phyloP scores from a whole-genome alignment of 257 asterid species.

The Jacaranda copaia region DNA sequence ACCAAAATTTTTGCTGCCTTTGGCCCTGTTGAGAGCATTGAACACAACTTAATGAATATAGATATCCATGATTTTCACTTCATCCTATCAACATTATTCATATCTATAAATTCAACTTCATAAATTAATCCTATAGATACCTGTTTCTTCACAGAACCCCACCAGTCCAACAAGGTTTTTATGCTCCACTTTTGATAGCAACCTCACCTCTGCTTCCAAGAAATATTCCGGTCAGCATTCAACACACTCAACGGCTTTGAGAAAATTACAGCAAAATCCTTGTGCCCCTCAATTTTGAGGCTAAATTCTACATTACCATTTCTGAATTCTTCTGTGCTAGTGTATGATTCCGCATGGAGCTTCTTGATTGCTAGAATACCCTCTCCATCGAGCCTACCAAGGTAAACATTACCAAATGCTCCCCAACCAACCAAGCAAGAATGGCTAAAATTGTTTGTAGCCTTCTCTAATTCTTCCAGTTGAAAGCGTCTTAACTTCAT shows the following conservation, averaged over 20 bases:
- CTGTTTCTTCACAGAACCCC: slow-evolving; percentile 76
- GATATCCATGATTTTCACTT: not conserved
- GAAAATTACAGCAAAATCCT: not conserved
- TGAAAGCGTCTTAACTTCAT: slow-evolving; percentile 52
- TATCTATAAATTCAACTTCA: not conserved
- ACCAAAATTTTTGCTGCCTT: slow-evolving; percentile 65
- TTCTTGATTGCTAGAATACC: slow-evolving; percentile 70
- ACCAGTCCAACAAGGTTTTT: slow-evolving; percentile 67
- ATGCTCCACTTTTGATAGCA: slow-evolving; percentile 77
- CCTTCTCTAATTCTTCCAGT: slow-evolving; percentile 64
- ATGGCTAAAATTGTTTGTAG: slow-evolving; percentile 72
- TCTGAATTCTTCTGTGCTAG: slow-evolving; percentile 69
- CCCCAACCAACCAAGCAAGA: slow-evolving; percentile 67
- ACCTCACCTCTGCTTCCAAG: slow-evolving; percentile 60
- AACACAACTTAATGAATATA: not conserved
- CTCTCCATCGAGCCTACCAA: slow-evolving; percentile 56
- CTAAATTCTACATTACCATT: slow-evolving; percentile 48
- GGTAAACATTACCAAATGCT: slow-evolving; percentile 74
- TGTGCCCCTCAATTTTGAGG: too few species aligned
- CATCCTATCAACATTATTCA: not conserved
- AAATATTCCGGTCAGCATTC: not conserved
- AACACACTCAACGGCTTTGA: not conserved
- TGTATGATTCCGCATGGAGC: slow-evolving; percentile 60
- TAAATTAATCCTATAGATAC: slow-evolving; percentile 30
- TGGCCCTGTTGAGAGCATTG: slow-evolving; percentile 48